Evolutionary conservation across 768 basidiomycete genomes (phyloP).

Genomic region (Piloderma croceum): DNA sequence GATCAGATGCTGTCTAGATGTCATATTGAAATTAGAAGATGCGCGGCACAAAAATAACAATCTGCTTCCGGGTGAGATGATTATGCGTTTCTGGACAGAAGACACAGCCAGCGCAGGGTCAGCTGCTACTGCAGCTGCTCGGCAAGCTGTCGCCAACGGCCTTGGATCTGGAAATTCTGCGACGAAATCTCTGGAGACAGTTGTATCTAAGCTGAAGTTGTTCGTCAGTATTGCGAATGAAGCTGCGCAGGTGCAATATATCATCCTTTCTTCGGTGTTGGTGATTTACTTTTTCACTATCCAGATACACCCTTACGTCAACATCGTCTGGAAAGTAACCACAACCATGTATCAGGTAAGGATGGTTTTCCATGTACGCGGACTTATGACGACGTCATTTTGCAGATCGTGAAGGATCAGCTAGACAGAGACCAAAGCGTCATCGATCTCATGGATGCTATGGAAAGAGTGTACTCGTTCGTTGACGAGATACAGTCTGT

Average conservation of each 20-base stretch:
- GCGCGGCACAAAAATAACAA: neutral
- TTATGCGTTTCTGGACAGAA: neutral
- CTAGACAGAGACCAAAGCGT: constrained; percentile 19
- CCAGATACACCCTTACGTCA: constrained; percentile 22
- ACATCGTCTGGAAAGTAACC: constrained; percentile 23
- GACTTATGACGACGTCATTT: constrained; percentile 5
- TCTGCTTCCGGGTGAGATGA: neutral
- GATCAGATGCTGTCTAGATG: neutral
- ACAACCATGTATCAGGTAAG: constrained; percentile 23
- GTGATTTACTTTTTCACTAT: neutral
- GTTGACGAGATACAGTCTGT: constrained; percentile 22
- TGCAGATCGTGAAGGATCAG: constrained; percentile 23
- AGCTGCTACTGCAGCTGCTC: neutral
- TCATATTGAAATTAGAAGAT: neutral
- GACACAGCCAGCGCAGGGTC: neutral
- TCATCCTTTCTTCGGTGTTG: neutral
- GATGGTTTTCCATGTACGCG: neutral
- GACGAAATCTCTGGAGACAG: constrained; percentile 13
- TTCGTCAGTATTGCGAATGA: constrained; percentile 20
- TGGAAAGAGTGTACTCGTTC: constrained; percentile 24
- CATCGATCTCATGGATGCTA: constrained; percentile 16
- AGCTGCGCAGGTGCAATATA: constrained; percentile 15
- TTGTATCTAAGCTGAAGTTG: constrained; percentile 19
- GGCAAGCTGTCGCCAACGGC: neutral
- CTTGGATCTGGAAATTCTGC: neutral